Evolutionary conservation across 306 rosid genomes (phyloP).

Genomic region (Rosa persica): DNA sequence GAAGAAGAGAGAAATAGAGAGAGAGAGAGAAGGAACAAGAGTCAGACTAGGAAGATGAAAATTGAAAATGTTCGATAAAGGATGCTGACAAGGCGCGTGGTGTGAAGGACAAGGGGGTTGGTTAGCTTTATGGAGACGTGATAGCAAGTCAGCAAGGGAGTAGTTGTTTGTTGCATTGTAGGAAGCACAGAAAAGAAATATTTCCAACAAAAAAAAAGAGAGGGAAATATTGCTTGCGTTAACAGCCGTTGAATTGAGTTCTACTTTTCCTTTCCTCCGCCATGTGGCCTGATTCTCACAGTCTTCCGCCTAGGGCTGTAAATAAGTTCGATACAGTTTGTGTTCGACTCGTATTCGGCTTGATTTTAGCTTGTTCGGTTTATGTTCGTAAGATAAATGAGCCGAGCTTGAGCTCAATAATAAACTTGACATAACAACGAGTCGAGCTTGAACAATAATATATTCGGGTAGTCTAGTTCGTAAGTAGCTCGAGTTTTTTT

Average conservation of each 20-base stretch:
- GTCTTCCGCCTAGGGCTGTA: background rate
- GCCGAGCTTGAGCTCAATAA: too few relatives aligned
- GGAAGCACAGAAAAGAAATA: constrained; percentile 4
- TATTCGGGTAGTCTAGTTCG: too few relatives aligned
- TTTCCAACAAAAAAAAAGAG: background rate
- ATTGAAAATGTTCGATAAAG: background rate
- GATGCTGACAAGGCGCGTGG: background rate
- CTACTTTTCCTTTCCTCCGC: background rate
- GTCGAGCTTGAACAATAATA: too few relatives aligned
- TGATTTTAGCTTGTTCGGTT: too few relatives aligned
- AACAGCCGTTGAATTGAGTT: constrained; percentile 12
- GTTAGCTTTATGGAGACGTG: background rate
- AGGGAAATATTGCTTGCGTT: background rate
- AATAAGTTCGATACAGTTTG: too few relatives aligned
- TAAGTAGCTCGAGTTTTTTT: too few relatives aligned
- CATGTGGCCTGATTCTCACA: background rate
- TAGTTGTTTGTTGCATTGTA: background rate
- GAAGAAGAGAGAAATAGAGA: too few relatives aligned
- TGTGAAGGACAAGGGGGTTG: background rate
- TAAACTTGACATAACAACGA: too few relatives aligned
- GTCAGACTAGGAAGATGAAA: too few relatives aligned
- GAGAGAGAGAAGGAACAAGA: too few relatives aligned
- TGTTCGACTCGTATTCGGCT: too few relatives aligned
- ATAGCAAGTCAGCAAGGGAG: background rate
- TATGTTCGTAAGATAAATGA: too few relatives aligned